These are phyloP conservation scores for Fistulinella prunicolor DNA, from an alignment of 768 basidiomycete species.

Conservation along the genomic window DNA sequence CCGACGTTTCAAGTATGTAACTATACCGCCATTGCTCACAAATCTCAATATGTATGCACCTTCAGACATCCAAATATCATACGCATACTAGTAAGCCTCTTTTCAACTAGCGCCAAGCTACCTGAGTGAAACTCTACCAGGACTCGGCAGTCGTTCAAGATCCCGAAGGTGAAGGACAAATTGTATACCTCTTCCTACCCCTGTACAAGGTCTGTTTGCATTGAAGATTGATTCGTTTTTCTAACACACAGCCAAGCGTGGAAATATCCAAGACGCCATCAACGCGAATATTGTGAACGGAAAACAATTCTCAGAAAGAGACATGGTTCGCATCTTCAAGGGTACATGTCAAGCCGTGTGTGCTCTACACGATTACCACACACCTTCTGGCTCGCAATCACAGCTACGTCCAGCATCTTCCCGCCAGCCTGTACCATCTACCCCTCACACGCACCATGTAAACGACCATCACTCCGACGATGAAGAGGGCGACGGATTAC, in stretches of 20 bases:
- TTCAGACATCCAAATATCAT: conserved; percentile 94
- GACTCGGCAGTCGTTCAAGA: conserved; percentile 96
- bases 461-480: conserved; percentile 42
- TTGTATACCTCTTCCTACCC: conserved; percentile 95
- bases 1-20: conserved; percentile 82
- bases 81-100: conserved; percentile 67
- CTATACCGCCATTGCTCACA: not conserved
- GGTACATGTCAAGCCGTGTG: conserved; percentile 93
- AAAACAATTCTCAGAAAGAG: conserved; percentile 80
- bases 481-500: conserved; percentile 63
- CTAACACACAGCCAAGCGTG: conserved; percentile 51
- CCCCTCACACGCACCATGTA: conserved; percentile 19
- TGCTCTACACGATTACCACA: conserved; percentile 89
- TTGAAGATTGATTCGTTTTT: not conserved
- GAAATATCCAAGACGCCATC: conserved; percentile 94
- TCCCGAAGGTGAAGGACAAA: conserved; percentile 87
- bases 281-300: conserved; percentile 81
- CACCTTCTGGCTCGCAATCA: conserved; percentile 35
- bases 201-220: conserved; percentile 69
- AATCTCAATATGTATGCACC: not conserved
- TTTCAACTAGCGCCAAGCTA: not conserved
- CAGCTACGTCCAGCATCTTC: conserved; percentile 23
- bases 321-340: conserved; percentile 86
- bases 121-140: conserved; percentile 35
- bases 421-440: conserved; percentile 14